phyloP scores from a whole-genome alignment of 768 basidiomycete genomes.

The Cubamyces lactineus region DNA sequence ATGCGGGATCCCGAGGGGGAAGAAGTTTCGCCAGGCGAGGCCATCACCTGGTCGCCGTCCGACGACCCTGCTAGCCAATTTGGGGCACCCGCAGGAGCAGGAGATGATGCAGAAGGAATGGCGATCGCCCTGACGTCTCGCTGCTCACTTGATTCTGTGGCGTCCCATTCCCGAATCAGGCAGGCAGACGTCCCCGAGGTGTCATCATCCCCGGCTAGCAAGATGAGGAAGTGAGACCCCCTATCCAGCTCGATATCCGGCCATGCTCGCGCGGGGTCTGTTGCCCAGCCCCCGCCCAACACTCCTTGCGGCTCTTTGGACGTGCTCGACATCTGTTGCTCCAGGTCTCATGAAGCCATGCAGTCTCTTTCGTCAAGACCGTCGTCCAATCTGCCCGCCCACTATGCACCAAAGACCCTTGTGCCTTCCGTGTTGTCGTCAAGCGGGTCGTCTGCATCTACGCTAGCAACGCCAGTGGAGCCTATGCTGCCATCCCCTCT shows the following conservation, averaged over 20 bases:
- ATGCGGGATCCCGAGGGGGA: constrained; percentile 9
- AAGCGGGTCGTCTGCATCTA: constrained; percentile 26
- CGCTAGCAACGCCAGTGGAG: constrained; percentile 30
- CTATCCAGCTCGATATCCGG: constrained; percentile 34
- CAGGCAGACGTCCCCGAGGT: constrained; percentile 20
- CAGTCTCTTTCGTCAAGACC: constrained; percentile 17
- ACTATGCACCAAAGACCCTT: neutral
- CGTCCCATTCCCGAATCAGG: constrained; percentile 25
- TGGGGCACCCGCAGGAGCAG: neutral
- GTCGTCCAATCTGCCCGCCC: constrained; percentile 13
- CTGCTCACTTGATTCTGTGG: constrained; percentile 35
- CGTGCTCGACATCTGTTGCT: constrained; percentile 25
- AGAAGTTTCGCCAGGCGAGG: constrained; percentile 14
- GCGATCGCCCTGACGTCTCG: constrained; percentile 29
- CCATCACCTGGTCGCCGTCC: constrained; percentile 18
- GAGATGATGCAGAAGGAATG: constrained; percentile 3
- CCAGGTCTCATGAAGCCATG: constrained; percentile 17
- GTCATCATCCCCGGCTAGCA: constrained; percentile 24
- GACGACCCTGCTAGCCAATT: neutral
- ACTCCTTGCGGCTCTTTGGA: constrained; percentile 22
- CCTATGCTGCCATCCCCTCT: constrained; percentile 9
- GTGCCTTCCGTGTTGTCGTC: constrained; percentile 24
- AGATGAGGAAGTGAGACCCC: constrained; percentile 30
- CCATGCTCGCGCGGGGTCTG: constrained; percentile 31
- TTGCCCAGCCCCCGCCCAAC: constrained; percentile 26